Evolutionary conservation across 495 filamentous ascomycete genomes (phyloP), one percentile per base, ranked within the genome.

Genomic region (Pyrenula massariospora): DNA sequence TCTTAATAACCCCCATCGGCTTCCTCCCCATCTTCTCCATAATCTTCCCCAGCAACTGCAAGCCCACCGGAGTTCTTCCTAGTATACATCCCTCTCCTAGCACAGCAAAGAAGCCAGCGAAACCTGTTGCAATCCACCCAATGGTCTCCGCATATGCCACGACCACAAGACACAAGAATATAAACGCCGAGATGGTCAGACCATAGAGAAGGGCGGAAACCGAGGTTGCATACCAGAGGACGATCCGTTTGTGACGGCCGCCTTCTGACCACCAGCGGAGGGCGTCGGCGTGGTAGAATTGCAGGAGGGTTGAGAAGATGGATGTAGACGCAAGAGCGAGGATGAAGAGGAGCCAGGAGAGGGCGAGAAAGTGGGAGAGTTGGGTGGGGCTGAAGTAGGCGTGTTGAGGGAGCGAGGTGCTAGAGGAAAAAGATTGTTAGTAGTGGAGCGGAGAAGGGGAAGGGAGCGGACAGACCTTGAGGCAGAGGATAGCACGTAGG

Each of bases 311-410:
- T 2, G 56, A 52, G 12, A 50, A 22, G 31, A 56, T 48, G 0
- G 52, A 48, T 22, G 56, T 55, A 22, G 25, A 48, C 0, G 56
- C 56, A 8, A 58, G 21, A 24, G 24, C 2, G 25, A 58, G 56
- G 12, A 58, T 25, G 25, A 58, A 58, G 36, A 58, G 52, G 5
- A 58, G 56, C 56, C 56, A 58, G 53, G 52, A 55, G 31, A 51
- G 25, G 53, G 56, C 24, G 24, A 58, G 31, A 42, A 42, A 42
- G 31, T 42, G 24, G 19, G 48, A 52, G 25, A 55, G 48, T 48
- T 58, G 56, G 53, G 53, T 2, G 1, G 11, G 53, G 23, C 20
- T 25, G 48, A 54, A 52, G 24, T 50, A 48, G 56, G 24, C 31
- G 23, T 21, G 5, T 24, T 54, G 56, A 19, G 50, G 56, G 56